These are phyloP conservation scores for Botrytis porri DNA, from an alignment of 2,329 filamentous ascomycete genomes.

Conservation along the genomic window DNA sequence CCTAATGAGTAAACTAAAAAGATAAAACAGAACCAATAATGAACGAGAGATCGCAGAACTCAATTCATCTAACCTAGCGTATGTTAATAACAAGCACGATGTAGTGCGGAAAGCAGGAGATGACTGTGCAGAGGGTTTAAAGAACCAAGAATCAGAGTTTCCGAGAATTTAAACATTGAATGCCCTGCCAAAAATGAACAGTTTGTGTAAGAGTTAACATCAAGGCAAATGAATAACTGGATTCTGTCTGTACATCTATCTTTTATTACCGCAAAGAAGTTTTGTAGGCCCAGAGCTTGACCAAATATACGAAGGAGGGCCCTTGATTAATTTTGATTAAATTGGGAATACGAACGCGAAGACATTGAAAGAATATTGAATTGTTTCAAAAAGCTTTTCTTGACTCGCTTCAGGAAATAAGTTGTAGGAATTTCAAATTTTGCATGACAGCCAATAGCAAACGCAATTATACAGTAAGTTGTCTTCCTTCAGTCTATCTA, in stretches of 20 bases:
- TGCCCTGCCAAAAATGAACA: background rate
- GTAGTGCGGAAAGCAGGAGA: background rate
- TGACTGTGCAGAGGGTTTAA: background rate
- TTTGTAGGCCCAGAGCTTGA: background rate
- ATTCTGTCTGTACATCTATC: background rate
- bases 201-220: background rate
- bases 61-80: background rate
- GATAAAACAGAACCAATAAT: background rate
- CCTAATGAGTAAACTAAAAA: background rate
- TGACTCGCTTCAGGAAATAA: background rate
- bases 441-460: background rate
- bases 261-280: background rate
- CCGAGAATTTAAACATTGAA: background rate
- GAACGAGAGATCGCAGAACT: background rate
- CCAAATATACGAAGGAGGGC: background rate
- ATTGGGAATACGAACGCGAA: background rate
- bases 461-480: background rate
- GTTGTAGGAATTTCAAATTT: background rate
- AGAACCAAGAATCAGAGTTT: background rate
- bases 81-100: background rate
- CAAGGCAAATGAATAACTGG: background rate
- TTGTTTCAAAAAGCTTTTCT: background rate
- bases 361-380: background rate
- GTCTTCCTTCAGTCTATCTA: background rate
- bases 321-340: background rate